Base-by-base conservation (phyloP, 2,329 filamentous ascomycete genomes). In the Cercospora beticola region DNA sequence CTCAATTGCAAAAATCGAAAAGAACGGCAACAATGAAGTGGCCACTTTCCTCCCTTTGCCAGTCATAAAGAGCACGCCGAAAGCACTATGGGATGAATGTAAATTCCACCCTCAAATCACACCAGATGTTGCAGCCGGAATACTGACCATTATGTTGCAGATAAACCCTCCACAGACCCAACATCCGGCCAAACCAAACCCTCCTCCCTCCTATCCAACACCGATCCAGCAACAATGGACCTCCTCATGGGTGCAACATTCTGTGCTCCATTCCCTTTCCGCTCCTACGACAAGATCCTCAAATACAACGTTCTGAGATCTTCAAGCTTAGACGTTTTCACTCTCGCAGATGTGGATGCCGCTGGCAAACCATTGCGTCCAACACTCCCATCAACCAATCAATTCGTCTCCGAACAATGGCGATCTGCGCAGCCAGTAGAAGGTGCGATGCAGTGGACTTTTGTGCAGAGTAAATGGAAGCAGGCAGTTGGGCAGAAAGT, bases 231-330 rank as follows among this genome's bases (percentile, higher is more conserved):
- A 49, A 57, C 52, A 8, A 57, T 57, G 12, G 12, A 16, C 21
- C 23, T 57, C 52, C 23, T 57, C 52, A 57, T 57, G 52, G 52
- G 52, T 5, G 52, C 52, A 16, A 57, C 23, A 8, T 63, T 63
- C 43, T 63, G 31, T 8, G 43, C 61, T n/a, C 61, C 43, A 21
- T 28, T 52, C 10, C 61, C 61, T 3, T 63, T 49, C 10, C 43
- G 61, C 26, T 49, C 36, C 21, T 49, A 63, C 21, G 61, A 63
- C 28, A 63, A 33, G 23, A 26, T 63, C 6, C 10, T 63, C 36
- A 63, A 63, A 31, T 63, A 49, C 61, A 63, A 63, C 43, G 30
- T 63, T 14, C 61, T 63, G 18, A 36, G 33, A 6, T 63, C 61
- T 9, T 26, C 21, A 6, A 10, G 5, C 4, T 10, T 63, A 5